Conservation (phyloP, 2,329 filamentous ascomycete species). For the Escovopsis sp. region DNA sequence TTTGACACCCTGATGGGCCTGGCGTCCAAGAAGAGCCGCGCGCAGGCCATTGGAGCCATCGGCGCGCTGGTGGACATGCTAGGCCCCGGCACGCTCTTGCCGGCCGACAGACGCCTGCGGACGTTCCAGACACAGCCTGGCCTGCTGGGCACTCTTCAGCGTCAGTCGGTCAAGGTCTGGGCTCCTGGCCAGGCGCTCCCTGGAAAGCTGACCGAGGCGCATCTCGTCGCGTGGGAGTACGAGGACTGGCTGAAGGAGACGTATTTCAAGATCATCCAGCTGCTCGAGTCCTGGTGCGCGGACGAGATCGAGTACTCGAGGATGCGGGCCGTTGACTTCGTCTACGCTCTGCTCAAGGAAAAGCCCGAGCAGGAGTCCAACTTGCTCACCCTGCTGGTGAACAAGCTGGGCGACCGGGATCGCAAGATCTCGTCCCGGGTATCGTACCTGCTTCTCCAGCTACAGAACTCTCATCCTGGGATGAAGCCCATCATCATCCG, state of each 20-base stretch:
- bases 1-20: conserved; percentile 71
- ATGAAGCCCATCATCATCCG: conserved; percentile 87
- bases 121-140: conserved; percentile 68
- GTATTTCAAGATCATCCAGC: conserved; percentile 86
- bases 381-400: conserved; percentile 75
- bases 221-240: conserved; percentile 78
- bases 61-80: conserved; percentile 89
- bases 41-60: conserved; percentile 83
- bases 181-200: conserved; percentile 54
- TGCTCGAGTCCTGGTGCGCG: conserved; percentile 82
- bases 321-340: conserved; percentile 73
- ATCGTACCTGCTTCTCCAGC: conserved; percentile 83
- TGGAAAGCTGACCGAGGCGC: conserved; percentile 53
- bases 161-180: conserved; percentile 44
- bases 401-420: conserved; percentile 90
- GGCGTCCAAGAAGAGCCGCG: conserved; percentile 85
- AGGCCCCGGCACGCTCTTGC: conserved; percentile 73
- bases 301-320: conserved; percentile 93
- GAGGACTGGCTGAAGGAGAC: conserved; percentile 91
- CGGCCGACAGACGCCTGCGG: conserved; percentile 64
- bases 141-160: conserved; percentile 55
- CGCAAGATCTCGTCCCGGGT: conserved; percentile 90
- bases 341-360: conserved; percentile 81
- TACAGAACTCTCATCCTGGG: conserved; percentile 73
- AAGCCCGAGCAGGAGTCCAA: conserved; percentile 98